Evolutionary conservation across 768 basidiomycete genomes (phyloP), one percentile per base, ranked within the genome.

Genomic region (Cubamyces lactineus): DNA sequence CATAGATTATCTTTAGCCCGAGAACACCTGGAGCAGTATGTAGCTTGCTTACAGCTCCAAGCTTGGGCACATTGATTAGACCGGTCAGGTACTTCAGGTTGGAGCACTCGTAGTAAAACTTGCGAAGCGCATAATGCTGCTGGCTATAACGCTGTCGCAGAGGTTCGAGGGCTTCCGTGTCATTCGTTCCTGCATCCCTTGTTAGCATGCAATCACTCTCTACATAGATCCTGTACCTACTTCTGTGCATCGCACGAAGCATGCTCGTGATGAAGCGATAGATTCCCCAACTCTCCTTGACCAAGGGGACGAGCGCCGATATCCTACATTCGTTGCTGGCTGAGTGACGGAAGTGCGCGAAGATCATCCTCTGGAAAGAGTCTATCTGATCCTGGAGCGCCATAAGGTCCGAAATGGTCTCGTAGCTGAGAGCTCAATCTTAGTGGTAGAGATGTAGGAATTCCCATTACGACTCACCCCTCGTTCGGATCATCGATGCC

Each of bases 271-370:
- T 96, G 77, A 98, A 99, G 48, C 94, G 85, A 76, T 99, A 99
- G 60, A 99, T 99, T 40, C 96, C 96, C 87, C 96, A 99, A 69
- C 94, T 96, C 77, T 99, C 97, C 76, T 99, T 99, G 57, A 99
- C 97, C 13, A 98, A 82, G 23, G 97, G 96, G 2, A 99, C 97
- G 50, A 99, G 79, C 2, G 97, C 82, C 38, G 96, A 96, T 62
- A 99, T 99, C 28, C 96, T 89, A 74, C 96, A 97, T 76, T 99
- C 97, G 66, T 99, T 99, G 72, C 97, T 98, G 49, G 86, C 80
- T 17, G 94, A 94, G 63, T 89, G 86, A 57, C 87, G 82, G 79
- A 99, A 98, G 75, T 95, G 92, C 9, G 96, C 88, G 71, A 99
- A 98, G 61, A 98, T 88, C 81, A 96, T 89, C 76, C 95, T 95